Base-by-base conservation (phyloP, 805 yeast genomes). In the Wickerhamiella allomyrinae region DNA sequence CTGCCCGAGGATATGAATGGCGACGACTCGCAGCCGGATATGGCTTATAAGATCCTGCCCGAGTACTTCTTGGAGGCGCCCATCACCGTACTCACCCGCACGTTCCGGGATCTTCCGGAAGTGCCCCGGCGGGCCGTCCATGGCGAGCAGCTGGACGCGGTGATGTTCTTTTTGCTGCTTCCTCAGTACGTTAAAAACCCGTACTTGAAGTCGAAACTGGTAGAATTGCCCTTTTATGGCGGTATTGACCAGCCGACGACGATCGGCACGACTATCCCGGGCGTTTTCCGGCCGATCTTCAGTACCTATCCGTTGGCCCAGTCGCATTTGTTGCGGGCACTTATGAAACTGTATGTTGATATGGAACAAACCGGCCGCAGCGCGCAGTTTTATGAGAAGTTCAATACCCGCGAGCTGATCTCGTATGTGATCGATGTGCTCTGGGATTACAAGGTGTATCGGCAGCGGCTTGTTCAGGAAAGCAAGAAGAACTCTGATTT, bases 311-410 rank as follows among this genome's bases (percentile, higher is more conserved):
- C 71, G 41, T 53, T 79, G 19, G 79, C 85, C 2, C 62, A 65
- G 23, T 66, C 76, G 29, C 76, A 86, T 57, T 57, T 91, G 48
- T 65, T 91, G 44, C 86, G 83, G 54, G 81, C 95, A 1, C 68
- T 91, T 43, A 70, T 91, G 61, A 93, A 85, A 53, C 81, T 86
- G 47, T 91, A 89, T 59, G 94, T 91, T 27, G 84, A 83, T 69
- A 87, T 89, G 40, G 99, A 91, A 59, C 86, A 83, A 55, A 91
- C 98, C 0, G 98, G 98, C 8, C 80, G 95, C 2, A 78, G 89
- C 7, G 77, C 93, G 0, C 97, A 91, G 61, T 91, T 89, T 57
- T 89, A 89, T 59, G 99, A 91, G 60, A 91, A 91, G 62, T 91
- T 91, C 65, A 87, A 85, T 59, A 74, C 84, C 35, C 73, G 98